These are phyloP conservation scores for Paecilomyces sp. DNA, from an alignment of 2,329 filamentous ascomycete genomes.

Conservation along the genomic window DNA sequence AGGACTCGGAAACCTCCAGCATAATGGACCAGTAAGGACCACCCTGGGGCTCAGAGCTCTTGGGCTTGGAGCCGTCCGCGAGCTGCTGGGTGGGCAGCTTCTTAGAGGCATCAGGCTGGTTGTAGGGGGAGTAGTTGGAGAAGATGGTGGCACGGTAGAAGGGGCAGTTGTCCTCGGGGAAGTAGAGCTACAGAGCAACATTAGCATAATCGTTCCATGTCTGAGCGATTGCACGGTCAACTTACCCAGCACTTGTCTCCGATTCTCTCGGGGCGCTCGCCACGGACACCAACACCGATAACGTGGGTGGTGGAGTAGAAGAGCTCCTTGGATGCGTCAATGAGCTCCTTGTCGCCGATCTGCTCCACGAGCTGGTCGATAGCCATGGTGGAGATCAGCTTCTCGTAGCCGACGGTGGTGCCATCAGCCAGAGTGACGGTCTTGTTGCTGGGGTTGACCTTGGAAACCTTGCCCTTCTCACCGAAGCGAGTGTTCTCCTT, in stretches of 20 bases:
- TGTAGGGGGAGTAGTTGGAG: constrained; percentile 99
- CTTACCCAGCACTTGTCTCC: constrained; percentile 97
- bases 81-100: constrained; percentile 84
- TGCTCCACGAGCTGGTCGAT: constrained; percentile 80
- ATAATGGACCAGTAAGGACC: constrained; percentile 99
- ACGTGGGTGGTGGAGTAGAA: constrained; percentile 98
- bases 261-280: constrained; percentile 85
- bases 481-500: constrained; percentile 89
- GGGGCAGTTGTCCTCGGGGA: constrained; percentile 96
- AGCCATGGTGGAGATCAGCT: constrained; percentile 92
- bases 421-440: constrained; percentile 75
- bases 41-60: constrained; percentile 64
- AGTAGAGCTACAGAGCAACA: constrained; percentile 63
- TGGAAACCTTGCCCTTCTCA: constrained; percentile 72
- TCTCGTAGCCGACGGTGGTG: constrained; percentile 82
- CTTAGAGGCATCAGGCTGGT: constrained; percentile 75
- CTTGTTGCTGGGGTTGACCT: constrained; percentile 81
- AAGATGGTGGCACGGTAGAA: constrained; percentile 99
- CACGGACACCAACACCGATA: constrained; percentile 90
- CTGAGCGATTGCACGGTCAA: constrained; percentile 3
- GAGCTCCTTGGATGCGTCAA: constrained; percentile 77
- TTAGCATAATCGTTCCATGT: neutral
- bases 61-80: constrained; percentile 75
- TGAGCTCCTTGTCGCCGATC: constrained; percentile 81
- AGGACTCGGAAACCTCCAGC: constrained; percentile 94